Evolutionary conservation across 2,329 filamentous ascomycete genomes (phyloP).

Genomic region (Trichophyton equinum): DNA sequence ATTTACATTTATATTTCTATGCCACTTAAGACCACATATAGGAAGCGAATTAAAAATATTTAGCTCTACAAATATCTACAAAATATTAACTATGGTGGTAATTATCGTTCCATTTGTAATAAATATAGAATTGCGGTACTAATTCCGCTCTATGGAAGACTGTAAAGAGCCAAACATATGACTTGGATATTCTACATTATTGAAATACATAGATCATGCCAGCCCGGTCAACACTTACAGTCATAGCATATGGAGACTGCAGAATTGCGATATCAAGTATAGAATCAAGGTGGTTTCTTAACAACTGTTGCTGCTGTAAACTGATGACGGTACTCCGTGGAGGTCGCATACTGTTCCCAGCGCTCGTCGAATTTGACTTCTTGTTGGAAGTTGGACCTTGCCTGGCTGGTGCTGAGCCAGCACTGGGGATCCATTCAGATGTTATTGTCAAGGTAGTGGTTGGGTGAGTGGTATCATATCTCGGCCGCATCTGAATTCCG

Average conservation of each 20-base stretch:
- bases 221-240: slow-evolving; percentile 75
- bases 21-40: background rate
- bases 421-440: slow-evolving; percentile 47
- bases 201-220: slow-evolving; percentile 80
- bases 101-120: background rate
- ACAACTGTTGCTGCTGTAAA: slow-evolving; percentile 70
- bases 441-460: slow-evolving; percentile 53
- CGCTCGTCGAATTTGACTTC: slow-evolving; percentile 26
- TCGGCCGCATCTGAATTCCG: slow-evolving; percentile 42
- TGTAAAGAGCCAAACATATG: background rate
- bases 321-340: slow-evolving; percentile 75
- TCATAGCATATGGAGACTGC: slow-evolving; percentile 84
- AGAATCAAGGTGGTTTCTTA: slow-evolving; percentile 76
- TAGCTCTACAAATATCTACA: too few species aligned
- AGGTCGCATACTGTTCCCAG: slow-evolving; percentile 32
- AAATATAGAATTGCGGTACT: background rate
- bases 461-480: slow-evolving; percentile 54
- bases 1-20: background rate
- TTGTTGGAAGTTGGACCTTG: slow-evolving; percentile 19
- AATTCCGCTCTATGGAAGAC: too few species aligned
- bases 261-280: slow-evolving; percentile 80
- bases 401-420: slow-evolving; percentile 19
- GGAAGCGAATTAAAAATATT: background rate
- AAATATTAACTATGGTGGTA: too few species aligned
- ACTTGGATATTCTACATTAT: slow-evolving; percentile 22